phyloP scores from a whole-genome alignment of 2,329 filamentous ascomycete species.

The Colletotrichum endophyticum region DNA sequence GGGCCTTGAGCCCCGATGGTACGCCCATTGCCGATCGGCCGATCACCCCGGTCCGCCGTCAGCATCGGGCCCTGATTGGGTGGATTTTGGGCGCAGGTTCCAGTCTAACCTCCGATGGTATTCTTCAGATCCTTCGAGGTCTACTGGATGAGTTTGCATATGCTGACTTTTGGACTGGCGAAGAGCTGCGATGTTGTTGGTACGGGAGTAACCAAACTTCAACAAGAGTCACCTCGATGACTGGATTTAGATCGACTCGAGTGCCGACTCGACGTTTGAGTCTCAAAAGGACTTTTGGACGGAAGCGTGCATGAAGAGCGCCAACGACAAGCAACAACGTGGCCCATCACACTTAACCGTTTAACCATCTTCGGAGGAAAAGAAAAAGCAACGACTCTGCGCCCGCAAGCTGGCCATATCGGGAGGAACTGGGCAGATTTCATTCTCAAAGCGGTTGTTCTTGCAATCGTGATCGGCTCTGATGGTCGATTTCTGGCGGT shows the following conservation, averaged over 20 bases:
- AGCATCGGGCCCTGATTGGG: neutral
- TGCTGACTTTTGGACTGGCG: accelerated
- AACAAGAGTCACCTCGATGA: neutral
- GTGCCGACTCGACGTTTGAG: neutral
- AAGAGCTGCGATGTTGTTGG: neutral
- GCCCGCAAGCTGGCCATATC: neutral
- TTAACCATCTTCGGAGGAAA: neutral
- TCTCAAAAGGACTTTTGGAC: neutral
- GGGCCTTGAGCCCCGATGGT: neutral
- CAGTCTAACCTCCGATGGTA: neutral
- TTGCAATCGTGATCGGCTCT: neutral
- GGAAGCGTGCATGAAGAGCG: neutral
- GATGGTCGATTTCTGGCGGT: neutral
- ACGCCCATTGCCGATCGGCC: neutral
- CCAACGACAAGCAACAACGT: neutral
- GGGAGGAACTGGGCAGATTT: neutral
- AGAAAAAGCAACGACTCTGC: neutral
- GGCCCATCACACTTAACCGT: neutral
- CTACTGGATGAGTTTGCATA: accelerated
- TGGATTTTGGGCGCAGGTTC: neutral
- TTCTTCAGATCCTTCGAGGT: neutral
- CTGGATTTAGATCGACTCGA: neutral
- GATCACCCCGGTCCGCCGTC: neutral
- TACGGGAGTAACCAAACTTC: neutral
- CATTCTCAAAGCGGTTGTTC: neutral